These are phyloP conservation scores for Magnaporthales sp. DNA, from an alignment of 2,329 filamentous ascomycete species.

Conservation along the genomic window DNA sequence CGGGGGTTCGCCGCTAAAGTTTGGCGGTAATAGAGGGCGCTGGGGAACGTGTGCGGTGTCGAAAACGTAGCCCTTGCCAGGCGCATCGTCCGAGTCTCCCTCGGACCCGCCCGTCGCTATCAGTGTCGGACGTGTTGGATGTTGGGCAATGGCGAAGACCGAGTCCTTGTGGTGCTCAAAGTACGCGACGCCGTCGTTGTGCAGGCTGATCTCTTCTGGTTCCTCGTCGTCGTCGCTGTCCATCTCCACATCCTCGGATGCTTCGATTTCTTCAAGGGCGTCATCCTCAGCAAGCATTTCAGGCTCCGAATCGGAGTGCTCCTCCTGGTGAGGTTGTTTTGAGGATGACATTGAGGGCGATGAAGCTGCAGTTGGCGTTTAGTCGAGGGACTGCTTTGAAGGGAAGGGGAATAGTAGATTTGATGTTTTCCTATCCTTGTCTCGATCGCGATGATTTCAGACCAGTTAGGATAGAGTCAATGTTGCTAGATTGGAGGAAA, in stretches of 20 bases:
- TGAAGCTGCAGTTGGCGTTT: neutral
- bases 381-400: neutral
- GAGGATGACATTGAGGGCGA: constrained; percentile 12
- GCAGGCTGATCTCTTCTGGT: constrained; percentile 63
- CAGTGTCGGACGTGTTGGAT: constrained; percentile 69
- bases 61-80: constrained; percentile 79
- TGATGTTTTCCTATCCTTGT: neutral
- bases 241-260: constrained; percentile 47
- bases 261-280: constrained; percentile 66
- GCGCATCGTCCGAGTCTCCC: constrained; percentile 47
- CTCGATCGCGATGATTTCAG: neutral
- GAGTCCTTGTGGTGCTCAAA: constrained; percentile 87
- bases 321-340: constrained; percentile 26
- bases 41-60: constrained; percentile 58
- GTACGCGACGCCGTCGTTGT: constrained; percentile 90
- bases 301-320: constrained; percentile 47
- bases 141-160: constrained; percentile 91
- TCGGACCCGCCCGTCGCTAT: constrained; percentile 78
- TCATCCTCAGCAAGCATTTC: constrained; percentile 72
- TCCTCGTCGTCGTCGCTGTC: constrained; percentile 21
- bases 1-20: constrained; percentile 60
- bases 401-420: neutral
- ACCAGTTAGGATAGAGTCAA: neutral
- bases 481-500: too few species aligned
- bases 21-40: constrained; percentile 64